Evolutionary conservation across 148 eudicot species (phyloP).

Genomic region (Camellia sinensis): DNA sequence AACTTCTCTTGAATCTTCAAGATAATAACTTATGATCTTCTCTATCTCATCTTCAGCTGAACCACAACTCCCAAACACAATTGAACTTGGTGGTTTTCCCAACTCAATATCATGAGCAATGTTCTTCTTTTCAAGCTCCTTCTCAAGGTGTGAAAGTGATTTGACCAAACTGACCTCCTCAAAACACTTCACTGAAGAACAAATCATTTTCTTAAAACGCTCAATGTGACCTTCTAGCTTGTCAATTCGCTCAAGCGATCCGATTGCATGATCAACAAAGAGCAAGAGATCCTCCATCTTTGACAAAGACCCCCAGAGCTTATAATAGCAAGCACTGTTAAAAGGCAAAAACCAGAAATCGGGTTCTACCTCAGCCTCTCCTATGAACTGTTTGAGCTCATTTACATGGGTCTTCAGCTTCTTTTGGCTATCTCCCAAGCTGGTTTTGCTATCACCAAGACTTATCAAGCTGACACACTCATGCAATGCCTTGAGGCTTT

Average conservation of each 20-base stretch:
- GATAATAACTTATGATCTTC: constrained; percentile 35
- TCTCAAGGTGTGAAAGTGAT: constrained; percentile 44
- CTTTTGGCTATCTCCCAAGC: constrained; percentile 28
- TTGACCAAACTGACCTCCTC: constrained; percentile 46
- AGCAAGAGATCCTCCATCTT: constrained; percentile 43
- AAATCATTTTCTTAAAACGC: constrained; percentile 33
- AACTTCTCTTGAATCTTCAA: constrained; percentile 35
- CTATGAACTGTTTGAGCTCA: constrained; percentile 46
- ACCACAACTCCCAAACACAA: constrained; percentile 14
- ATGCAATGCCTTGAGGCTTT: constrained; percentile 30
- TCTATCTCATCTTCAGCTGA: constrained; percentile 32
- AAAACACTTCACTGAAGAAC: constrained; percentile 42
- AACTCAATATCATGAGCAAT: constrained; percentile 46
- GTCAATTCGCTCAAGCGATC: constrained; percentile 33
- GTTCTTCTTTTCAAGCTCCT: constrained; percentile 36
- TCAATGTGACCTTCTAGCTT: constrained; percentile 46
- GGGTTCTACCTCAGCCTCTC: constrained; percentile 75
- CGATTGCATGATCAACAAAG: constrained; percentile 43
- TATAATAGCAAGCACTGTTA: constrained; percentile 44
- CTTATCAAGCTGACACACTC: constrained; percentile 30
- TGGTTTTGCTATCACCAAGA: constrained; percentile 13
- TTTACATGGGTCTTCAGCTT: constrained; percentile 29
- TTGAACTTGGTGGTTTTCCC: constrained; percentile 31
- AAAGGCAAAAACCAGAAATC: constrained; percentile 80
- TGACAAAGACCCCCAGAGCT: constrained; percentile 44